phyloP scores from a whole-genome alignment of 306 rosid species.

The Vigna unguiculata region DNA sequence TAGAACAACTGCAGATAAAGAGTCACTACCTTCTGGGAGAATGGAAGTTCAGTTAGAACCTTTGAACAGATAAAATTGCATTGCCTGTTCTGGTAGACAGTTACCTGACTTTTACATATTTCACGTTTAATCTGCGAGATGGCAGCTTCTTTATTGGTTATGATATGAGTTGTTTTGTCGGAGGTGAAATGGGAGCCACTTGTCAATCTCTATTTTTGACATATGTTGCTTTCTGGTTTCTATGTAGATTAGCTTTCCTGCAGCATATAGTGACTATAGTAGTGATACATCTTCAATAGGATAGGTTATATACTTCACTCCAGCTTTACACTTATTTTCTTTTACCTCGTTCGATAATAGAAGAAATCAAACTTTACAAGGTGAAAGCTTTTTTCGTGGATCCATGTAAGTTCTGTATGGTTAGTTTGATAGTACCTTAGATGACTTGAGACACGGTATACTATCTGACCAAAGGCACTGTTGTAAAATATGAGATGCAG shows the following conservation, averaged over 20 bases:
- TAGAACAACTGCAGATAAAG: conserved; percentile 54
- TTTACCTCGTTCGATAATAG: not conserved
- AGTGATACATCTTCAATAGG: conserved; percentile 39
- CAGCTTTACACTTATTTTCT: not conserved
- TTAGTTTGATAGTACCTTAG: conserved; percentile 20
- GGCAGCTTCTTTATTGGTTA: not conserved
- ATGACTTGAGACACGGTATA: conserved; percentile 20
- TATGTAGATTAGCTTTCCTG: conserved; percentile 23
- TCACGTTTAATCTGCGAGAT: conserved; percentile 34
- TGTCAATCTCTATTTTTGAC: conserved; percentile 20
- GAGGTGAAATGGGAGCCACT: conserved; percentile 36
- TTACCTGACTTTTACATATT: conserved; percentile 35
- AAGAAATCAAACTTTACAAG: conserved; percentile 25
- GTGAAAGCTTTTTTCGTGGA: conserved; percentile 24
- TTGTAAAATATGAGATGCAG: conserved; percentile 43
- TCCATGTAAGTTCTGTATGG: conserved; percentile 24
- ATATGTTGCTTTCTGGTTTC: conserved; percentile 21
- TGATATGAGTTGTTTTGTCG: not conserved
- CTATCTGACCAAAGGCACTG: conserved; percentile 33
- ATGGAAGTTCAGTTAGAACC: conserved; percentile 97
- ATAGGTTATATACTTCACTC: conserved; percentile 39
- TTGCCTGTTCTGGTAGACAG: conserved; percentile 16
- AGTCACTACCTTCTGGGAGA: conserved; percentile 55
- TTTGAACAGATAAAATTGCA: conserved; percentile 65
- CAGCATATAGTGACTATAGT: conserved; percentile 25